Base-by-base conservation (phyloP, 257 asterid species). In the Przewalskia tangutica region DNA sequence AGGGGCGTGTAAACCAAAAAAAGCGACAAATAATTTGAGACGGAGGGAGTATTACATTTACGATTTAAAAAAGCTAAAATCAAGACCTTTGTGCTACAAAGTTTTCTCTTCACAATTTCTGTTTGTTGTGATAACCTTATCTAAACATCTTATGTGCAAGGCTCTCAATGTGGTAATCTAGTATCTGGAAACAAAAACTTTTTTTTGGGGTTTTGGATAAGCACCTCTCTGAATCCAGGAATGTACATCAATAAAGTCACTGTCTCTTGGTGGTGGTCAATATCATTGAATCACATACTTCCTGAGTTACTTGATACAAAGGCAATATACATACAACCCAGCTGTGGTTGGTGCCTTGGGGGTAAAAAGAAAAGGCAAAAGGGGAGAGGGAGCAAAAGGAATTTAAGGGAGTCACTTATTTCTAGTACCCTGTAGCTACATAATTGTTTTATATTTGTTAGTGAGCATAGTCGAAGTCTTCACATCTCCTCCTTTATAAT, bases 301-400 rank as follows among this genome's bases (percentile, higher is more conserved):
- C 3, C 14, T 1, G 93, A 0, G 3, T 18, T 18, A 46, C 82
- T 82, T 90, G 46, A 27, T 18, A 59, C 14, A 59, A 17, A 59
- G 64, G 64, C 32, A 16, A 56, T 6, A 59, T 59, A 20, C 8
- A 14, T 20, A 23, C 63, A 56, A n/a, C 34, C 36, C 8, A n/a
- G 42, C 7, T 11, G 68, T 62, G 68, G 7, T 11, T 62, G n/a
- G 32, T 27, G 32, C 32, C 32, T 27, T 27, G 32, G 68, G 1
- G 27, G 40, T 62, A 4, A 62, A 60, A 62, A 23, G 40, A 11
- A 27, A 62, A 27, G 13, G 10, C 65, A 59, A 59, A 59, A 18
- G 34, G 65, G 14, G 27, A 6, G 63, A 18, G 36, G 36, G 14
- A 20, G 34, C 34, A 9, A 18, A 13, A 59, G 14, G 8, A 18